phyloP scores from a whole-genome alignment of 768 basidiomycete species.

The Auriscalpium vulgare region DNA sequence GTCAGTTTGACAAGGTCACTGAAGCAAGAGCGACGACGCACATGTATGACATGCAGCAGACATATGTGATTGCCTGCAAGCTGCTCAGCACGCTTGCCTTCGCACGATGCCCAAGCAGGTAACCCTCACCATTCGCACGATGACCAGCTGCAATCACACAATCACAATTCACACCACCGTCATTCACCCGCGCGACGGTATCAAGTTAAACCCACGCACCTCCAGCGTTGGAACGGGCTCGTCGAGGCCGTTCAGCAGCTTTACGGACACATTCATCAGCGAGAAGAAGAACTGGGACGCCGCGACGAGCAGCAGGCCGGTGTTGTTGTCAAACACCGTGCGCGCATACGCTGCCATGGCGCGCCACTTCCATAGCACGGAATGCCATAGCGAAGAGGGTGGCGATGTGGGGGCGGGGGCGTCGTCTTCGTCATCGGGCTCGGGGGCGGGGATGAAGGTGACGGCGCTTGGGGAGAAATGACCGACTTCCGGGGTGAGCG shows the following conservation, averaged over 20 bases:
- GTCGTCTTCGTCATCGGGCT: background rate
- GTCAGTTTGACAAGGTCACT: too few species aligned
- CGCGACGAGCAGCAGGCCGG: conserved; percentile 53
- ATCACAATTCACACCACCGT: background rate
- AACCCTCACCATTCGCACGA: conserved; percentile 47
- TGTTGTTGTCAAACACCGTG: conserved; percentile 29
- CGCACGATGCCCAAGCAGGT: background rate
- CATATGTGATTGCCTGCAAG: conserved; percentile 40
- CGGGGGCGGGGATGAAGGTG: conserved; percentile 1
- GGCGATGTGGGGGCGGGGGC: background rate
- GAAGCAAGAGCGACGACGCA: conserved; percentile 10
- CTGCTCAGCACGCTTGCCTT: background rate
- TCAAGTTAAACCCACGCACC: conserved; percentile 25
- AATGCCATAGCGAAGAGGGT: background rate
- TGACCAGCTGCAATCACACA: conserved; percentile 33
- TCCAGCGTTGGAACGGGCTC: conserved; percentile 51
- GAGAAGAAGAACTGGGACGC: conserved; percentile 52
- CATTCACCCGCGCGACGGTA: background rate
- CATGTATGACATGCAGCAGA: conserved; percentile 46
- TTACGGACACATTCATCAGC: conserved; percentile 55
- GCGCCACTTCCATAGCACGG: background rate
- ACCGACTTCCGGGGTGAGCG: background rate
- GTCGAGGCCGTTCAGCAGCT: conserved; percentile 49
- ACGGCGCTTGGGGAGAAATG: background rate
- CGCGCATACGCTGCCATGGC: background rate